A percentile compares a stretch with the other conserved stretches of the same genome.
Evolutionary conservation across 164 flowering plant species (phyloP).

Genomic region (Macadamia tetraphylla): DNA sequence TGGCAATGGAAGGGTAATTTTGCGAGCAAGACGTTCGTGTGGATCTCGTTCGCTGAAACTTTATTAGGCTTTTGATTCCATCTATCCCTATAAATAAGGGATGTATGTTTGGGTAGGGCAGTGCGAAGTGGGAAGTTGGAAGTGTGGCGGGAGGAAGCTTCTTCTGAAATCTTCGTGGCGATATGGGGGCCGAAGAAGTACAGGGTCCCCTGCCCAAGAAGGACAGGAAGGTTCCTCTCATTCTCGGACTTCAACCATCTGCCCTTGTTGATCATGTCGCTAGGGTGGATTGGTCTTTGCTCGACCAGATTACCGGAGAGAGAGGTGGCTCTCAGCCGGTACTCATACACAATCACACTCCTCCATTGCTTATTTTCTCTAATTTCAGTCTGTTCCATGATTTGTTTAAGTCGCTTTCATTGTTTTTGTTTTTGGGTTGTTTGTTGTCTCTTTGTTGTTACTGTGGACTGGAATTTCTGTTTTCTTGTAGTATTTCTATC

Average conservation of each 20-base stretch:
- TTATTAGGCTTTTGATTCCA: too few species aligned
- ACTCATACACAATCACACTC: background rate
- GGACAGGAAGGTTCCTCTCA: conserved; percentile 29
- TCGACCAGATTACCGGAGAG: conserved; percentile 77
- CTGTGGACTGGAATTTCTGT: background rate
- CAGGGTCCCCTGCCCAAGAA: conserved; percentile 15
- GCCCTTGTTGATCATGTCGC: conserved; percentile 90
- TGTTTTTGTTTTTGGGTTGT: background rate
- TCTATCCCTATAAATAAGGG: too few species aligned
- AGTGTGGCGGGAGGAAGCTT: background rate
- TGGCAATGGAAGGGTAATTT: too few species aligned
- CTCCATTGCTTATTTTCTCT: background rate
- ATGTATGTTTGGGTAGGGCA: too few species aligned
- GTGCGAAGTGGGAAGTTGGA: too few species aligned
- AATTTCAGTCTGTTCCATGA: background rate
- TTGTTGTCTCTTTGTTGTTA: background rate
- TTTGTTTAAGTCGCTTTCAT: background rate
- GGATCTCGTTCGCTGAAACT: too few species aligned
- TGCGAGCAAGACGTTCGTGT: too few species aligned
- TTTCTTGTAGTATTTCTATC: background rate
- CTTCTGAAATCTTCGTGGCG: background rate
- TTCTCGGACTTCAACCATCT: conserved; percentile 78
- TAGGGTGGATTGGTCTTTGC: conserved; percentile 73
- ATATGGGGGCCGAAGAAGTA: conserved; percentile 22
- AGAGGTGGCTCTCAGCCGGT: conserved; percentile 87